A percentile compares a stretch with the other conserved stretches of the same genome.
Conservation (phyloP, 495 filamentous ascomycete genomes). For the Podospora tetraspora region DNA sequence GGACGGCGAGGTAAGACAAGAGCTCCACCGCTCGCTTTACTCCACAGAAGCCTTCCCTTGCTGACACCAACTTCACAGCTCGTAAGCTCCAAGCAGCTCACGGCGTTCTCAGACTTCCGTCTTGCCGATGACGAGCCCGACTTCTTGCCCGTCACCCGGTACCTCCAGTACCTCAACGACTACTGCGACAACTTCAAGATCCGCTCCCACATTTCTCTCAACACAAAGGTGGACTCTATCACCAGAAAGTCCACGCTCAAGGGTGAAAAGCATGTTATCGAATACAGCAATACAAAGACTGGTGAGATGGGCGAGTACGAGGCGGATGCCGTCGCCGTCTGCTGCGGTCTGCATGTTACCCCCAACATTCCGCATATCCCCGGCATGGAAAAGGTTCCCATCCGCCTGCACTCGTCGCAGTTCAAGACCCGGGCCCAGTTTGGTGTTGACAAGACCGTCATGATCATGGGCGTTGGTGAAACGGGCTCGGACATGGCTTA, state of each 20-base stretch:
- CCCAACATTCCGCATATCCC: slow-evolving; percentile 36
- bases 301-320: slow-evolving; percentile 31
- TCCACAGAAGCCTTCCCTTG: not conserved
- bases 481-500: slow-evolving; percentile 41
- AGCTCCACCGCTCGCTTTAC: not conserved
- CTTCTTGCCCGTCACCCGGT: slow-evolving; percentile 32
- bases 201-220: slow-evolving; percentile 35
- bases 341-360: slow-evolving; percentile 38
- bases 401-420: slow-evolving; percentile 38
- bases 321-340: slow-evolving; percentile 34
- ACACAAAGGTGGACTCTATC: slow-evolving; percentile 24
- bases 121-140: slow-evolving; percentile 26
- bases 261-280: slow-evolving; percentile 27
- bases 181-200: slow-evolving; percentile 39
- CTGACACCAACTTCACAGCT: slow-evolving; percentile 21
- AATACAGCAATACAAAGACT: slow-evolving; percentile 8
- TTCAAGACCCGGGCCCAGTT: slow-evolving; percentile 40
- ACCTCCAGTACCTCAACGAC: slow-evolving; percentile 35
- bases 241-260: slow-evolving; percentile 6
- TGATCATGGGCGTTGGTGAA: slow-evolving; percentile 43
- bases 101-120: slow-evolving; percentile 40
- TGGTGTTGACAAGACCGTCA: slow-evolving; percentile 31
- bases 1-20: slow-evolving; percentile 27
- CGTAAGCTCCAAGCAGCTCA: slow-evolving; percentile 39
- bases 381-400: slow-evolving; percentile 36